Evolutionary conservation across 148 eudicot genomes (phyloP).

Genomic region (Mesembryanthemum crystallinum): DNA sequence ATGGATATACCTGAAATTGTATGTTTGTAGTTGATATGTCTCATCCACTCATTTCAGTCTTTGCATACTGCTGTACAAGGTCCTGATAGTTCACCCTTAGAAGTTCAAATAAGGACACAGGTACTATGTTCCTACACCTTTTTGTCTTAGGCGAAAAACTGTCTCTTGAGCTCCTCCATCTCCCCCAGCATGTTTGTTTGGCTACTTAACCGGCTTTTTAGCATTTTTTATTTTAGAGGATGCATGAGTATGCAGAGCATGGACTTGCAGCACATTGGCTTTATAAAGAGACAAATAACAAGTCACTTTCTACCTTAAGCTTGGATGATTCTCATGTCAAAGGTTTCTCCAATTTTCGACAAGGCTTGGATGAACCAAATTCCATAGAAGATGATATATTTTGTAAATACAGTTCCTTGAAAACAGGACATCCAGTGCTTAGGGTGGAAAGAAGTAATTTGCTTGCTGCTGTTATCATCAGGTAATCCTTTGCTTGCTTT

Average conservation of each 20-base stretch:
- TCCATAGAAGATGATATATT: conserved; percentile 38
- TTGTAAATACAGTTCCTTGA: conserved; percentile 56
- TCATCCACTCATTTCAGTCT: conserved; percentile 56
- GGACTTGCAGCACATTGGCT: conserved; percentile 99
- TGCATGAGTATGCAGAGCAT: conserved; percentile 96
- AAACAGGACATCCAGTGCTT: conserved; percentile 85
- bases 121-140: conserved; percentile 28
- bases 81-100: conserved; percentile 77
- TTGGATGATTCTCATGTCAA: conserved; percentile 39
- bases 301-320: conserved; percentile 35
- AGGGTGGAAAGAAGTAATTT: conserved; percentile 89
- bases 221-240: conserved; percentile 48
- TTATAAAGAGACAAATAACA: conserved; percentile 73
- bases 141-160: neutral
- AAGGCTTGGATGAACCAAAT: conserved; percentile 45
- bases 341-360: conserved; percentile 41
- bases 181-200: neutral
- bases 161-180: neutral
- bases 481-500: conserved; percentile 34
- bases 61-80: conserved; percentile 94
- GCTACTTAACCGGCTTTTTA: conserved; percentile 9
- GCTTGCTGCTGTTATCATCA: conserved; percentile 88
- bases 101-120: conserved; percentile 96
- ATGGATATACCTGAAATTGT: neutral
- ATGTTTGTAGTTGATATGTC: neutral